Conservation (phyloP, 306 rosid species). For the Cyamopsis tetragonoloba region DNA sequence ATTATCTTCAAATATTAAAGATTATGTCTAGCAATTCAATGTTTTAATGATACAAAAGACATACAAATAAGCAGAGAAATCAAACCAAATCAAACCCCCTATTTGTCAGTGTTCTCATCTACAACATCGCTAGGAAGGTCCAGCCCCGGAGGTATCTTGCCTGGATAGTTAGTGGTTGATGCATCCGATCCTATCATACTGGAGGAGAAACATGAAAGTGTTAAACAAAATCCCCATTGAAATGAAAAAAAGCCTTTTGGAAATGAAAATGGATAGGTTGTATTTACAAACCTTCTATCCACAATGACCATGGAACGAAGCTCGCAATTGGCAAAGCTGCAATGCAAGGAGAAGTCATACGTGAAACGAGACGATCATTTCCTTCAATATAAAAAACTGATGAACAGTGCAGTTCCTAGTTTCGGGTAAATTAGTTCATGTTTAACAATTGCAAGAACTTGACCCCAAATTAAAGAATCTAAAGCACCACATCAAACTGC, state of each 20-base stretch:
- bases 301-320: slow-evolving; percentile 49
- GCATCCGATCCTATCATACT: slow-evolving; percentile 59
- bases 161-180: slow-evolving; percentile 59
- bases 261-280: neutral
- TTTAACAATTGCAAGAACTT: slow-evolving; percentile 15
- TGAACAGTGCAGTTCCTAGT: neutral
- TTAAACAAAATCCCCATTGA: slow-evolving; percentile 9
- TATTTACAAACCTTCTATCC: slow-evolving; percentile 29
- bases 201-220: slow-evolving; percentile 27
- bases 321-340: slow-evolving; percentile 45
- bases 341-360: no score
- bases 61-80: slow-evolving; percentile 10
- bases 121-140: slow-evolving; percentile 52
- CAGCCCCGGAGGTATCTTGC: slow-evolving; percentile 56
- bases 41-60: slow-evolving; percentile 2
- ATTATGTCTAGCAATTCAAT: slow-evolving; percentile 5
- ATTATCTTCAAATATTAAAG: slow-evolving; percentile 15
- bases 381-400: neutral
- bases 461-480: neutral
- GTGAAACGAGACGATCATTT: slow-evolving; percentile 10
- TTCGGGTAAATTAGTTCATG: slow-evolving; percentile 1
- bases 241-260: neutral
- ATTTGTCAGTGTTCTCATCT: slow-evolving; percentile 30
- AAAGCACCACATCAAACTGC: neutral
- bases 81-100: slow-evolving; percentile 15